A percentile compares a stretch with the other conserved stretches of the same genome.
phyloP scores from a whole-genome alignment of 1,284 basidiomycete species.

The Laetiporus sulphureus region DNA sequence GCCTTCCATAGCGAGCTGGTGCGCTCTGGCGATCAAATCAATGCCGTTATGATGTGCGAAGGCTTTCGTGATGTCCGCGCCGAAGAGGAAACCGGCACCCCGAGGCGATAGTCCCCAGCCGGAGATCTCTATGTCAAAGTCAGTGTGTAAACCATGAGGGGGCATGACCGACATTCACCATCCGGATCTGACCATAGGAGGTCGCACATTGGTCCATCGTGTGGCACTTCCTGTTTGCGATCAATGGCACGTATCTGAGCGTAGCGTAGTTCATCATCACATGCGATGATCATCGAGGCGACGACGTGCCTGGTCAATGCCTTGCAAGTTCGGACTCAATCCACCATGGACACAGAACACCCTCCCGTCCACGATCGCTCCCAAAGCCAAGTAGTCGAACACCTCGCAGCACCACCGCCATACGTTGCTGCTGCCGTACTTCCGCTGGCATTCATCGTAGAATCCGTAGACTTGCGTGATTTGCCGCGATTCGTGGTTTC shows the following conservation, averaged over 20 bases:
- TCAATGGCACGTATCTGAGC: constrained; percentile 89
- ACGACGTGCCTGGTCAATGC: constrained; percentile 73
- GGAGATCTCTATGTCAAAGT: constrained; percentile 57
- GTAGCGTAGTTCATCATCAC: neutral
- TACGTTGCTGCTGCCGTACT: constrained; percentile 93
- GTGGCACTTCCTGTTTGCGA: constrained; percentile 97
- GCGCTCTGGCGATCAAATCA: constrained; percentile 93
- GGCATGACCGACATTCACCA: no score
- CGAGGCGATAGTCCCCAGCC: constrained; percentile 97
- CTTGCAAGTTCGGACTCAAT: constrained; percentile 79
- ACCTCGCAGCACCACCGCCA: constrained; percentile 99
- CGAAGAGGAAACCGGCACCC: constrained; percentile 94
- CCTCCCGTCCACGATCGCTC: constrained; percentile 91
- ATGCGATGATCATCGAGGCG: neutral
- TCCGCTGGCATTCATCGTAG: constrained; percentile 97
- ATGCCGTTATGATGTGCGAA: constrained; percentile 92
- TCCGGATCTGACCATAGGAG: constrained; percentile 98
- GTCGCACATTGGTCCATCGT: constrained; percentile 99
- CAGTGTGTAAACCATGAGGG: no score
- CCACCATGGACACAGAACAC: constrained; percentile 95
- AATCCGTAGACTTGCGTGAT: constrained; percentile 99
- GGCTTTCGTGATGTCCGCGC: constrained; percentile 83
- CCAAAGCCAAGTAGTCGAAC: constrained; percentile 93
- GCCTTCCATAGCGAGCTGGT: constrained; percentile 98
- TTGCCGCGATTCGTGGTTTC: constrained; percentile 98